Base-by-base conservation (phyloP, 108 stramenopile genomes). In the Epithemia pelagica region DNA sequence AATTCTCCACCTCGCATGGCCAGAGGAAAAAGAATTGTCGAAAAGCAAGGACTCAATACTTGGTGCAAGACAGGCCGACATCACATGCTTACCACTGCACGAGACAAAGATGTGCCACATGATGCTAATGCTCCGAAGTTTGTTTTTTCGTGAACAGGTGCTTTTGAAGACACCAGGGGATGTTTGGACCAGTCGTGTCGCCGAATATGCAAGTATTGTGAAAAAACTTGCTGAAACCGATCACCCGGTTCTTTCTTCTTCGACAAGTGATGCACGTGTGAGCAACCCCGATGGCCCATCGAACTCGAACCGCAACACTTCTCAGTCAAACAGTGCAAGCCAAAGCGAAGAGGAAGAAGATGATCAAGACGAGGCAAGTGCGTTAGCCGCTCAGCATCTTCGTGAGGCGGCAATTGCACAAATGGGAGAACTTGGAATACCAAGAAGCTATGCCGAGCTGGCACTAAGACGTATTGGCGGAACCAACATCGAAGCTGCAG, bases 401-500 rank as follows among this genome's bases (percentile, higher is more conserved):
- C 73, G 86, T 24, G 91, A 92, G 64, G 91, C 83, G 57, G 92
- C 92, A 18, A 86, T 94, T 21, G 86, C 83, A 18, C 92, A 94
- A 67, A 94, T 94, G 92, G 78, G 82, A 19, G 92, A 94, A 63
- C 80, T 94, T 22, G 93, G 93, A 0, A 66, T 94, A 31, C 93
- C 93, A 18, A 64, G 90, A 10, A 80, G 83, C 54, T 94, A 89
- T 89, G 86, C 89, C 55, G 90, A 91, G 63, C 62, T 92, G 53
- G 96, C 96, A 7, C 76, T 98, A 28, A 67, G 94, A 26, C 76
- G 95, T 3, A 89, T 85, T 26, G 93, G 92, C 5, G 91, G 90
- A 51, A 80, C 82, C 30, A 92, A 94, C 65, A 91, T 97, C 27
- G 97, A 97, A 65, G 90, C 91, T 61, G 97, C 97, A 18, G 92